These are phyloP conservation scores for Kitagawia praeruptora DNA, from an alignment of 129 eudicot species.

Conservation along the genomic window DNA sequence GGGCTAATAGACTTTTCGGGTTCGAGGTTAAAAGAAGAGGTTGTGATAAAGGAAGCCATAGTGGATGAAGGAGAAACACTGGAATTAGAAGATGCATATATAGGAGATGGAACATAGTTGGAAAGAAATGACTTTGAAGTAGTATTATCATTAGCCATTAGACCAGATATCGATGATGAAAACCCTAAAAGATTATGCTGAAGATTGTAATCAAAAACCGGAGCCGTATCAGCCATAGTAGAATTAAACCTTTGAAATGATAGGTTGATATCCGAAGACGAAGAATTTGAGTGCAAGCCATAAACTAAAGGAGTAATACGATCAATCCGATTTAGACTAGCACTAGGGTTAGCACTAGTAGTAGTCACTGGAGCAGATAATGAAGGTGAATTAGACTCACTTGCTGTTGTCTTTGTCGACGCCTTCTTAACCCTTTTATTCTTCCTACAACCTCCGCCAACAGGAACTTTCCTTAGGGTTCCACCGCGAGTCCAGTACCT, in stretches of 20 bases:
- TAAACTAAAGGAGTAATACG: slow-evolving; percentile 25
- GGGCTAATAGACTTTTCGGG: slow-evolving; percentile 5
- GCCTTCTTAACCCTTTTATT: slow-evolving; percentile 37
- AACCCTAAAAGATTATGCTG: slow-evolving; percentile 35
- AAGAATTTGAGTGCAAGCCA: slow-evolving; percentile 16
- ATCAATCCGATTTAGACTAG: not conserved
- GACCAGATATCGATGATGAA: slow-evolving; percentile 17
- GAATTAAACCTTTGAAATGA: slow-evolving; percentile 15
- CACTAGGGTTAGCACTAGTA: slow-evolving; percentile 14
- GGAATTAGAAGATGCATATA: slow-evolving; percentile 15
- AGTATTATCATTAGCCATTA: not conserved
- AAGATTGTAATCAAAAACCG: slow-evolving; percentile 19
- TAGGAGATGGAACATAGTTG: not conserved
- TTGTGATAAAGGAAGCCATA: slow-evolving; percentile 23
- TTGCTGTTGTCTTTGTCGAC: not conserved
- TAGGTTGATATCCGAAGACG: not conserved
- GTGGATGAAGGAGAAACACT: slow-evolving; percentile 7
- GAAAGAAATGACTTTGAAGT: slow-evolving; percentile 7
- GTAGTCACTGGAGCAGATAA: slow-evolving; percentile 9
- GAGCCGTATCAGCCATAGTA: not conserved
- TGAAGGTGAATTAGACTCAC: not conserved
- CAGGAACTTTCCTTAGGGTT: slow-evolving; percentile 49
- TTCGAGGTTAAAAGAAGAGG: slow-evolving; percentile 19
- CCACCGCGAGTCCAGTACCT: slow-evolving; percentile 59
- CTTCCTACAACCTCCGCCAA: slow-evolving; percentile 50